phyloP scores from a whole-genome alignment of 2,329 filamentous ascomycete species.

The Aspergillus unguis region DNA sequence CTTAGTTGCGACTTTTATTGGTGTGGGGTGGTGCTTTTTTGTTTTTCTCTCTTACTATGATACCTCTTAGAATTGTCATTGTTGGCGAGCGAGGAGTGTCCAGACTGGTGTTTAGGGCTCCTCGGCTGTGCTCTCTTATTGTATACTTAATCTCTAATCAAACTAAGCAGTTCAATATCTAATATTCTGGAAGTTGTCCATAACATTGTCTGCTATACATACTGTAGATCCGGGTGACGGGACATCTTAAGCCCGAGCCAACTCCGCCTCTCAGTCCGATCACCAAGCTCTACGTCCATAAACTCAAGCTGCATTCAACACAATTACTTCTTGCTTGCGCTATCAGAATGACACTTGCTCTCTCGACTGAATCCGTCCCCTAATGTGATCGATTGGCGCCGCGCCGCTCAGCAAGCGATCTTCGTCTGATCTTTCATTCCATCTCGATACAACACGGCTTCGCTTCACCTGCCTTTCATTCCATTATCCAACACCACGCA shows the following conservation, averaged over 20 bases:
- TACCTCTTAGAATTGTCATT: constrained; percentile 11
- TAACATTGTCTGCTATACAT: not conserved
- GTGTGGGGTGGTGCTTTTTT: not conserved
- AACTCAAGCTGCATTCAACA: not conserved
- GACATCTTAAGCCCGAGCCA: constrained; percentile 10
- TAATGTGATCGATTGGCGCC: not conserved
- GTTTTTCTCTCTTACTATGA: constrained; percentile 3
- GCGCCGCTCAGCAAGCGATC: not conserved
- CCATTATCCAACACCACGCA: constrained; percentile 3
- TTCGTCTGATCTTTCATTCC: not conserved
- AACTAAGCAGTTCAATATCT: not conserved
- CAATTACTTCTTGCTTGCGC: not conserved
- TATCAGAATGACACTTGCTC: constrained; percentile 8
- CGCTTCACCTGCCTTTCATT: not conserved
- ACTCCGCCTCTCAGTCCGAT: constrained; percentile 5
- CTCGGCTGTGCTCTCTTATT: not conserved
- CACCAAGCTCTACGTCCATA: not conserved
- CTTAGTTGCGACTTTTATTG: not conserved
- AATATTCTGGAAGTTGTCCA: no score
- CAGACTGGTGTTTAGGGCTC: not conserved
- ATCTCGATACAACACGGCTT: not conserved
- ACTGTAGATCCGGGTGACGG: not conserved
- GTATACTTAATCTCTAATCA: constrained; percentile 8
- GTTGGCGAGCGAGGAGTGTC: not conserved
- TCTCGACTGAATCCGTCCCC: not conserved